A percentile compares a stretch with the other conserved stretches of the same genome.
Conservation (phyloP, 129 eudicot genomes). For the Heracleum sosnowskyi region DNA sequence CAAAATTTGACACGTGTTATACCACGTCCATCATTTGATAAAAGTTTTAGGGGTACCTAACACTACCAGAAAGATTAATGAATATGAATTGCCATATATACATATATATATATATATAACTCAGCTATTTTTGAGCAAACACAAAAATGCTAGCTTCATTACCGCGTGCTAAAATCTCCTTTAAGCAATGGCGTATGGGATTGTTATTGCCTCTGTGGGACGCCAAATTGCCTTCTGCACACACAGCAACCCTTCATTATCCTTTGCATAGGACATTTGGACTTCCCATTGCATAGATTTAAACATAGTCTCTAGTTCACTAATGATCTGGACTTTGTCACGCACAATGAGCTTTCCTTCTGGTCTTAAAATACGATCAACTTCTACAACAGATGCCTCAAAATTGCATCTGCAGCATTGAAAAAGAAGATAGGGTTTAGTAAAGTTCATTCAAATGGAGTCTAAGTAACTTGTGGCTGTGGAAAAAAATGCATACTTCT, state of each 20-base stretch:
- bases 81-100: too few species aligned
- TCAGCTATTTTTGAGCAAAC: not conserved
- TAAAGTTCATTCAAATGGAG: not conserved
- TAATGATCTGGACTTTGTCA: conserved; percentile 49
- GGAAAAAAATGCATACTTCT: conserved; percentile 10
- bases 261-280: conserved; percentile 65
- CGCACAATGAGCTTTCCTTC: conserved; percentile 85
- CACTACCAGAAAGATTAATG: too few species aligned
- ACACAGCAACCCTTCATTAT: conserved; percentile 74
- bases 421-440: not conserved
- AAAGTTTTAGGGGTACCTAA: too few species aligned
- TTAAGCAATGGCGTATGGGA: conserved; percentile 48
- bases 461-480: not conserved
- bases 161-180: not conserved
- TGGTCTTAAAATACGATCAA: conserved; percentile 83
- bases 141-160: not conserved
- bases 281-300: conserved; percentile 82
- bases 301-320: conserved; percentile 51
- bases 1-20: too few species aligned
- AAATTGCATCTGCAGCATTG: conserved; percentile 51
- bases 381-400: conserved; percentile 63
- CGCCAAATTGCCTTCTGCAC: conserved; percentile 85
- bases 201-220: conserved; percentile 49
- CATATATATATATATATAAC: too few species aligned
- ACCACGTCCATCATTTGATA: too few species aligned